phyloP scores from a whole-genome alignment of 202 grass and related monocot species.

The Saccharum hybrid region DNA sequence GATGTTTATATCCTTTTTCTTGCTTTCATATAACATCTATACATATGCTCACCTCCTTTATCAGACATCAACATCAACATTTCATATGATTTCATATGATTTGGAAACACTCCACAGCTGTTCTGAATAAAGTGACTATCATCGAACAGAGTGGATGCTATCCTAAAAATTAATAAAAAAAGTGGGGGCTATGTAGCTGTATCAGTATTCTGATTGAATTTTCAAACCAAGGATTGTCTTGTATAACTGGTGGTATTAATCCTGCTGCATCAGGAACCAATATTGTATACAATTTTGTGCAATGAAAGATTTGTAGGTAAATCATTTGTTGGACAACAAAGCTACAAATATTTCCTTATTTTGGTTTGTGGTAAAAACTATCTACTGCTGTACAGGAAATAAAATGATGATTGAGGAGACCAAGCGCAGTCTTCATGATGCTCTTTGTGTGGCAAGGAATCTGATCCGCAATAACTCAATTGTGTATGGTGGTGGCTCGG shows the following conservation, averaged over 20 bases:
- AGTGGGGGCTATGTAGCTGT: neutral
- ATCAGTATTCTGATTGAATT: neutral
- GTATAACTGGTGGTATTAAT: neutral
- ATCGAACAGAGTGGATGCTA: neutral
- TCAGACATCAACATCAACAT: neutral
- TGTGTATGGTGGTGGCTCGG: conserved; percentile 90
- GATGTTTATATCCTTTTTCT: conserved; percentile 17
- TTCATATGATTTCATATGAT: conserved; percentile 24
- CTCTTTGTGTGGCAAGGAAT: conserved; percentile 97
- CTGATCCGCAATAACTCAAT: conserved; percentile 90
- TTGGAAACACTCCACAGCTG: neutral
- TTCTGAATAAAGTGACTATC: neutral
- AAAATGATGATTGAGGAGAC: conserved; percentile 99
- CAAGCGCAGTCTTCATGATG: conserved; percentile 89
- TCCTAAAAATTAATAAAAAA: neutral
- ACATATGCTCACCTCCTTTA: neutral
- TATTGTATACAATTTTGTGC: neutral
- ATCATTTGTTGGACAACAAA: neutral
- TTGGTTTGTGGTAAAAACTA: neutral
- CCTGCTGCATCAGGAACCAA: neutral
- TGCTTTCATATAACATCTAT: conserved; percentile 9
- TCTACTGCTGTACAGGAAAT: conserved; percentile 58
- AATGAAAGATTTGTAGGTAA: neutral
- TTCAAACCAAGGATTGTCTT: neutral
- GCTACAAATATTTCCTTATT: neutral